Evolutionary conservation across 768 basidiomycete genomes (phyloP).

Genomic region (Suillus discolor): DNA sequence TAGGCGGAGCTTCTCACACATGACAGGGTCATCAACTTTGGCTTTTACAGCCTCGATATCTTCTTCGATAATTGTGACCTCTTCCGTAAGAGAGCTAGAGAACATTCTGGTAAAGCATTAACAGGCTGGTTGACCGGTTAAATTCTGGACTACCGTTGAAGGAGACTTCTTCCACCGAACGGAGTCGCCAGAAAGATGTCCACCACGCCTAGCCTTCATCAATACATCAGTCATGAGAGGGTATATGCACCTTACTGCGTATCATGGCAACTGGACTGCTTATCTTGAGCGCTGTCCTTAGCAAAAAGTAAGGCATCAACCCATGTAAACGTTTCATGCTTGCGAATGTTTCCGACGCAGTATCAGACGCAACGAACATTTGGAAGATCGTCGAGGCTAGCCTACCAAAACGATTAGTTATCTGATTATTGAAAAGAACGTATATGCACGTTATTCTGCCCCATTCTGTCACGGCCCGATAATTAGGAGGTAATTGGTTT

Average conservation of each 20-base stretch:
- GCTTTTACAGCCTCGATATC: slow-evolving; percentile 87
- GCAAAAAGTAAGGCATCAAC: slow-evolving; percentile 96
- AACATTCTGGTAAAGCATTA: slow-evolving; percentile 74
- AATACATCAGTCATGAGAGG: slow-evolving; percentile 9
- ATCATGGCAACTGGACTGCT: slow-evolving; percentile 98
- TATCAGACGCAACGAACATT: slow-evolving; percentile 90
- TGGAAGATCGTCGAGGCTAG: slow-evolving; percentile 97
- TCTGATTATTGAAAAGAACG: slow-evolving; percentile 10
- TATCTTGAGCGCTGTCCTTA: slow-evolving; percentile 88
- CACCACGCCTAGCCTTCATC: slow-evolving; percentile 53
- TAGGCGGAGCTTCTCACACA: slow-evolving; percentile 85
- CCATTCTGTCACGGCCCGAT: slow-evolving; percentile 93
- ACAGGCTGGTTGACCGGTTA: not conserved
- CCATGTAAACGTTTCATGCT: slow-evolving; percentile 92
- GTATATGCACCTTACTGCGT: slow-evolving; percentile 53
- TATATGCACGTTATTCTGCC: slow-evolving; percentile 87
- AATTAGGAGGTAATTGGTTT: slow-evolving; percentile 78
- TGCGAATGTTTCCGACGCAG: slow-evolving; percentile 86
- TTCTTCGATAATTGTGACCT: slow-evolving; percentile 80
- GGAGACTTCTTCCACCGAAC: slow-evolving; percentile 89
- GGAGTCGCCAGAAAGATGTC: slow-evolving; percentile 97
- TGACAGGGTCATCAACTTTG: slow-evolving; percentile 84
- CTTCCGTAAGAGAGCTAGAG: slow-evolving; percentile 88
- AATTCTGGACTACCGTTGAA: slow-evolving; percentile 66
- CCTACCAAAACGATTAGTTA: slow-evolving; percentile 42